These are phyloP conservation scores for Scleromitrula shiraiana DNA, from an alignment of 2,329 filamentous ascomycete species.

Conservation along the genomic window DNA sequence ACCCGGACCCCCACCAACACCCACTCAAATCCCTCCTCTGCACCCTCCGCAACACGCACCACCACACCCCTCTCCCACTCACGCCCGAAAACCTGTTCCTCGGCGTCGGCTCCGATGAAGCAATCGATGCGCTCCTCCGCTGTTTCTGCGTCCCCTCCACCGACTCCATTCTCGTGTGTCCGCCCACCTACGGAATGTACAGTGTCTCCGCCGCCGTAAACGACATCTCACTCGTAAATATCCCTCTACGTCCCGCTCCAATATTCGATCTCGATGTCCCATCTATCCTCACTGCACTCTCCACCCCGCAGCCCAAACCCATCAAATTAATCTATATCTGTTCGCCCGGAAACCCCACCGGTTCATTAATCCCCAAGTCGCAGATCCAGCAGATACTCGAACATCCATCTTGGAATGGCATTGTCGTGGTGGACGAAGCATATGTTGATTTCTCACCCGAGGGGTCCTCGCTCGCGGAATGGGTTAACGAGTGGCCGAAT, in stretches of 20 bases:
- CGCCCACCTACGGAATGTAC: conserved; percentile 99
- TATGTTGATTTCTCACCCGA: conserved; percentile 90
- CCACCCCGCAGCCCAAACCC: conserved; percentile 43
- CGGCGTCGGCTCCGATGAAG: conserved; percentile 93
- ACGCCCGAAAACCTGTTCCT: conserved; percentile 83
- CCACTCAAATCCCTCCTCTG: conserved; percentile 83
- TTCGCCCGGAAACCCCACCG: conserved; percentile 92
- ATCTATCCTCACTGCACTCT: conserved; percentile 58
- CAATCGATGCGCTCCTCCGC: conserved; percentile 86
- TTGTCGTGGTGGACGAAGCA: conserved; percentile 89
- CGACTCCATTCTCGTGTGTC: conserved; percentile 90
- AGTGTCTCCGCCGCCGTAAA: conserved; percentile 89
- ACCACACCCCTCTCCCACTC: conserved; percentile 66
- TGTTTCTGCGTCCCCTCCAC: conserved; percentile 84
- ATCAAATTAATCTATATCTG: conserved; percentile 92
- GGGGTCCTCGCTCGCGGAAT: conserved; percentile 76
- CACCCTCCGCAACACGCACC: conserved; percentile 75
- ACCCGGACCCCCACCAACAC: conserved; percentile 91
- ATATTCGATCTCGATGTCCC: conserved; percentile 67
- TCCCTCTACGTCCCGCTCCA: conserved; percentile 69
- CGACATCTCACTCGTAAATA: conserved; percentile 75
- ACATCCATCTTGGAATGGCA: conserved; percentile 89
- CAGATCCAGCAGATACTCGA: conserved; percentile 67
- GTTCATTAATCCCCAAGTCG: conserved; percentile 64
- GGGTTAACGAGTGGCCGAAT: conserved; percentile 89